These are phyloP conservation scores for Suhomyces choctaworum DNA, from an alignment of 1,139 yeast species.

Conservation along the genomic window DNA sequence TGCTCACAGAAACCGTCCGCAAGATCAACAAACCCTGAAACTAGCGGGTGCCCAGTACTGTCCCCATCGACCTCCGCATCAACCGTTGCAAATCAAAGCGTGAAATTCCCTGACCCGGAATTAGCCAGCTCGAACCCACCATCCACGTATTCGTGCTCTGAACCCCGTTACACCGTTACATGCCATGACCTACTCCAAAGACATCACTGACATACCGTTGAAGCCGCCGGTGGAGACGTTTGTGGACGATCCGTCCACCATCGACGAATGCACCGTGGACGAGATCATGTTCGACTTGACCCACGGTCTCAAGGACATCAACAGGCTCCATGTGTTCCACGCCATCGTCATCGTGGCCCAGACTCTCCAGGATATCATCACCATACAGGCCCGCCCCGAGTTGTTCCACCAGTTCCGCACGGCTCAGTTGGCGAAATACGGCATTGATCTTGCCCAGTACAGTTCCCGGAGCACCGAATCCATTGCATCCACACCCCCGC, in stretches of 20 bases:
- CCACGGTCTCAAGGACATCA: constrained; percentile 33
- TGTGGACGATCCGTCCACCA: constrained; percentile 41
- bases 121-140: too few relatives aligned
- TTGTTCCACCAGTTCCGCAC: constrained; percentile 28
- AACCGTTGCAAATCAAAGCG: too few relatives aligned
- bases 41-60: too few relatives aligned
- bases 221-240: constrained; percentile 44
- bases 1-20: too few relatives aligned
- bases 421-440: constrained; percentile 28
- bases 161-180: too few relatives aligned
- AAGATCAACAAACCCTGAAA: too few relatives aligned
- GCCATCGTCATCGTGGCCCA: constrained; percentile 35
- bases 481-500: constrained; percentile 15
- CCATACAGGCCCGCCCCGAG: constrained; percentile 29
- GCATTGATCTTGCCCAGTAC: constrained; percentile 2
- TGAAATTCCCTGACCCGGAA: too few relatives aligned
- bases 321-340: constrained; percentile 38
- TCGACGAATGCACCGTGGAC: constrained; percentile 38
- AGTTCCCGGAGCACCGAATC: background rate
- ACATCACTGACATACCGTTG: constrained; percentile 38
- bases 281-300: constrained; percentile 39
- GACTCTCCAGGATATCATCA: constrained; percentile 36
- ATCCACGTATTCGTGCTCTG: too few relatives aligned
- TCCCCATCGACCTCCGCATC: too few relatives aligned
- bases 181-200: constrained; percentile 14